Percentiles rank a stretch among this genome's conserved stretches.
phyloP scores from a whole-genome alignment of 805 yeast species.

The Kregervanrija fluxuum region DNA sequence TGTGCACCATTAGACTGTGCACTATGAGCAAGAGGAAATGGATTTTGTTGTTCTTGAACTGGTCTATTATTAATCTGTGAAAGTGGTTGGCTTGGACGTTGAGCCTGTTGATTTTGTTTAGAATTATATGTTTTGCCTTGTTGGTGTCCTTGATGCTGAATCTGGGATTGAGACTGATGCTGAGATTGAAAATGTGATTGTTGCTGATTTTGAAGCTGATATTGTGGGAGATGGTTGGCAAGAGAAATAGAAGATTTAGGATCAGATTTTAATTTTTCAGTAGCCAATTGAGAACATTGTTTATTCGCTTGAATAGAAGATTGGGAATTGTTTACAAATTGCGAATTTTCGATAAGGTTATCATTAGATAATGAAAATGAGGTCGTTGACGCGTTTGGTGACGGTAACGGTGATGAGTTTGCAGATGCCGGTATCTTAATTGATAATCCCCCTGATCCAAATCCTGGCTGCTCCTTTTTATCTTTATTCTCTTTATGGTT shows the following conservation, averaged over 20 bases:
- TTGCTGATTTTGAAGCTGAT: background rate
- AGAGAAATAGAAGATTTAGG: background rate
- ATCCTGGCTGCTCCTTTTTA: background rate
- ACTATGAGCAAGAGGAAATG: background rate
- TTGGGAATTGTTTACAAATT: too few relatives aligned
- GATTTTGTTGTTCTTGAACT: background rate
- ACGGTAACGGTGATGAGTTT: background rate
- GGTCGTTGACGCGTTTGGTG: background rate
- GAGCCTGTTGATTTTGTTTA: background rate
- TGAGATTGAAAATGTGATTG: conserved; percentile 1
- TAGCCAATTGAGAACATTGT: background rate
- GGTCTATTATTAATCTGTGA: background rate
- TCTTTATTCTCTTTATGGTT: conserved; percentile 4
- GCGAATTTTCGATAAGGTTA: background rate
- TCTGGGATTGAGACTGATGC: background rate
- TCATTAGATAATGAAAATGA: background rate
- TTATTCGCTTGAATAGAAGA: too few relatives aligned
- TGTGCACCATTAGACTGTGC: background rate
- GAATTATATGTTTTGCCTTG: background rate
- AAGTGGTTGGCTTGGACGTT: background rate
- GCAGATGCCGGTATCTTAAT: background rate
- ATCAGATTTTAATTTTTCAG: background rate
- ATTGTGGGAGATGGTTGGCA: background rate
- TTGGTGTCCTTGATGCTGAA: too few relatives aligned
- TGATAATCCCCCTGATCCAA: background rate